Evolutionary conservation across 129 eudicot genomes (phyloP).

Genomic region (Flaveria ramosissima): DNA sequence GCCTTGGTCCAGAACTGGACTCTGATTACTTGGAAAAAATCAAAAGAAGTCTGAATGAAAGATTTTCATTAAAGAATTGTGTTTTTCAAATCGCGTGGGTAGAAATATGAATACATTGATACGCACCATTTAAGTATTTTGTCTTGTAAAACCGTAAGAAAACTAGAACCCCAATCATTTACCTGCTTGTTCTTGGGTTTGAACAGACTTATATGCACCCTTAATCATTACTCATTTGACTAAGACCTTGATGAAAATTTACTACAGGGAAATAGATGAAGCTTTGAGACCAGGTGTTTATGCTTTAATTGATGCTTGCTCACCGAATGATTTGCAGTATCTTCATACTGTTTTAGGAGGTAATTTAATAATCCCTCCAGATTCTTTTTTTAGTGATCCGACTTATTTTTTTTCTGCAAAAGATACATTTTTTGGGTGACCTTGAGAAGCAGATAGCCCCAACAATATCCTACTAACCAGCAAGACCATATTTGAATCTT

Average conservation of each 20-base stretch:
- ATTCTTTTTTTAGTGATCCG: background rate
- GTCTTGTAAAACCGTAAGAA: background rate
- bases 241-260: background rate
- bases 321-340: conserved; percentile 78
- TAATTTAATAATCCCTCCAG: conserved; percentile 22
- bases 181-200: no score
- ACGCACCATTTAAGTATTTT: background rate
- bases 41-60: background rate
- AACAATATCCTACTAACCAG: no score
- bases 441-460: no score
- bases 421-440: no score
- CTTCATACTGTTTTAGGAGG: conserved; percentile 94
- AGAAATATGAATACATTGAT: background rate
- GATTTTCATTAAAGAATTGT: background rate
- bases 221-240: background rate
- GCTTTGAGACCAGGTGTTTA: conserved; percentile 90
- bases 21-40: background rate
- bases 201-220: background rate
- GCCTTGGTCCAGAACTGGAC: background rate
- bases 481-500: no score
- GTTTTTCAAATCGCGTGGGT: background rate
- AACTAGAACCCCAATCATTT: background rate
- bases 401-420: no score
- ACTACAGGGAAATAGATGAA: conserved; percentile 87
- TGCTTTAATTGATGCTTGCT: conserved; percentile 89